Base-by-base conservation (phyloP, 495 filamentous ascomycete genomes). In the Trichoderma virens region DNA sequence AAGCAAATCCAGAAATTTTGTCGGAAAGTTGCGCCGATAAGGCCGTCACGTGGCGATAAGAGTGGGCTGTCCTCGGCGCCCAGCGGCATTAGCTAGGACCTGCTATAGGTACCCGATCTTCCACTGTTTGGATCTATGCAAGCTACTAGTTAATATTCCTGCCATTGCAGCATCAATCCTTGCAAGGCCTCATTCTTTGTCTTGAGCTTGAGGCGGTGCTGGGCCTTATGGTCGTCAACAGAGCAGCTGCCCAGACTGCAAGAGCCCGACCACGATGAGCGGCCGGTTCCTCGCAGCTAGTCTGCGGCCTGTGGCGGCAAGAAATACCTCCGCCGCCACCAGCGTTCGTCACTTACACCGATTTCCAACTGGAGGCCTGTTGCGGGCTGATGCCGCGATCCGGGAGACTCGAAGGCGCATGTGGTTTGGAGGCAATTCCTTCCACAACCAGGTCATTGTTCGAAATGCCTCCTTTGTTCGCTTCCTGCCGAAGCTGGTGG, bases 391-490 rank as follows among this genome's bases (percentile, higher is more conserved):
- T 75, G 78, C 82, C 47, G 79, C 82, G 65, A 78, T 85, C 34
- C 82, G 86, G 47, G 77, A 85, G 51, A 71, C 79, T 43, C 78
- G 86, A 63, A 78, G 85, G 59, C 83, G 86, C 67, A 80, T 84
- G 71, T 92, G 90, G 87, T 90, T 91, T 14, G 77, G 87, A 31
- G 89, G 90, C 8, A 92, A 88, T 70, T 80, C 84, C 14, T 86
- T 95, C 65, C 92, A 96, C 74, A 91, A 96, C 79, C 85, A 92
- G 20, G 89, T 92, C 64, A 86, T 88, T 28, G 89, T 93, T 14
- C 87, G 94, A 62, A 88, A 88, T 65, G 89, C 91, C 51, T 97
- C 93, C 6, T 98, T 98, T 71, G 83, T 81, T 7, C 84, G 94
- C 60, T 83, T 90, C 60, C 80, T 99, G n/a, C 94, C 94, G 2